Base-by-base conservation (phyloP, 331 rosid genomes). In the Prunus yedoensis region DNA sequence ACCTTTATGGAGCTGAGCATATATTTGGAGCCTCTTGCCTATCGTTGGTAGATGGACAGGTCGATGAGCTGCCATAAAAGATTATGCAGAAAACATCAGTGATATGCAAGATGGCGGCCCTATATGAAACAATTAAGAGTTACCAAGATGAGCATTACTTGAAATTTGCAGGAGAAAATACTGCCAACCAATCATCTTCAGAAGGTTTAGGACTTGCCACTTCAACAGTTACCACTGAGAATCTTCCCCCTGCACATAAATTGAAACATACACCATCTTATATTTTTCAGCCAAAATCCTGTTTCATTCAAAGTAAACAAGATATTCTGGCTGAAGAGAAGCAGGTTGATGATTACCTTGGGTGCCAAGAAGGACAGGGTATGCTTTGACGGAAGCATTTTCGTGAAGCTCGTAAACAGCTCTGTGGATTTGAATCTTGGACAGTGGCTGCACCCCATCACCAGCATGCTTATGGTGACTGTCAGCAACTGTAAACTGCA, bases 1-100 rank as follows among this genome's bases (percentile, higher is more conserved):
- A 86, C 97, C 92, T 92, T 92, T n/a, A 92, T 83, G 97, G 97
- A 77, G 94, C 82, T 18, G 97, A 71, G 87, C 97, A 92, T 30
- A 92, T 84, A 54, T 59, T 81, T 14, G 97, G 96, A 49, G 60
- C 59, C 75, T 71, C 68, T 32, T 77, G 82, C 72, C 47, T 68
- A 16, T 81, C 75, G 45, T 85, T 80, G 66, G 65, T 61, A 15
- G 86, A 77, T 17, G 88, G 83, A 76, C 97, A 90, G 10, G 85
- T 68, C 4, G 91, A 86, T 69, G 92, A 75, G 76, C 94, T 92
- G 83, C 80, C 76, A 81, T 58, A 56, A 1, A 1, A 57, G 7
- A 57, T 57, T 57, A 57, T 57, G 46, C 41, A 45, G n/a, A 16
- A 27, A 43, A 30, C 18, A 63, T 2, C 68, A 14, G 18, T 4